phyloP scores from a whole-genome alignment of 2,329 filamentous ascomycete species.

The Alternaria sp. region DNA sequence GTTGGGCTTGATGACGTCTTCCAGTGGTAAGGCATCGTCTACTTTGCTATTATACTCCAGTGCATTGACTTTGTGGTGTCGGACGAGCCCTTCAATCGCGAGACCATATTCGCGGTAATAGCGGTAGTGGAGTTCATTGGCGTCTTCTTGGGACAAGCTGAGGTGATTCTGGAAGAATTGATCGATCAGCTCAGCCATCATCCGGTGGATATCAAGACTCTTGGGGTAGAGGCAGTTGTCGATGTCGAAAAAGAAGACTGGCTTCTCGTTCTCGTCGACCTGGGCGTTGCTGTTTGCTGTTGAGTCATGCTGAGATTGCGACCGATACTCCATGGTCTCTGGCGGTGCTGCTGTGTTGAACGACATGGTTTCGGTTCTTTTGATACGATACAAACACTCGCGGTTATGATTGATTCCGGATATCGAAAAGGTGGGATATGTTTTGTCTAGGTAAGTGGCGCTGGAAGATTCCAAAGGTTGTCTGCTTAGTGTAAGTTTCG shows the following conservation, averaged over 20 bases:
- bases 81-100: slow-evolving; percentile 93
- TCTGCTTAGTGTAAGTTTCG: background rate
- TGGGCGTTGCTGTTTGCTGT: slow-evolving; percentile 15
- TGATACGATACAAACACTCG: background rate
- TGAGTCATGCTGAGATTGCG: slow-evolving; percentile 7
- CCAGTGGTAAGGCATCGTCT: slow-evolving; percentile 90
- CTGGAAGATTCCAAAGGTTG: slow-evolving; percentile 1
- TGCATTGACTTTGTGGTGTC: slow-evolving; percentile 93
- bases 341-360: slow-evolving; percentile 14
- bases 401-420: background rate
- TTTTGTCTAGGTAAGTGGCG: background rate
- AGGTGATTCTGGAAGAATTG: slow-evolving; percentile 73
- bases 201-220: slow-evolving; percentile 82
- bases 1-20: slow-evolving; percentile 81
- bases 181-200: slow-evolving; percentile 86
- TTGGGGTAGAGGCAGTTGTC: slow-evolving; percentile 97
- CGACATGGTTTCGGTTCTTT: background rate
- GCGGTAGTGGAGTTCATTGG: slow-evolving; percentile 82
- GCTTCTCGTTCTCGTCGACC: slow-evolving; percentile 48
- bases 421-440: background rate
- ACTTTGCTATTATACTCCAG: slow-evolving; percentile 94
- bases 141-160: slow-evolving; percentile 75
- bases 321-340: slow-evolving; percentile 10
- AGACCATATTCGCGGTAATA: slow-evolving; percentile 97
- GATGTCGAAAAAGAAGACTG: slow-evolving; percentile 84